Evolutionary conservation across 192 early-diverging fungal species (phyloP), one percentile per base, ranked within the genome.

Genomic region (Podila epigama): DNA sequence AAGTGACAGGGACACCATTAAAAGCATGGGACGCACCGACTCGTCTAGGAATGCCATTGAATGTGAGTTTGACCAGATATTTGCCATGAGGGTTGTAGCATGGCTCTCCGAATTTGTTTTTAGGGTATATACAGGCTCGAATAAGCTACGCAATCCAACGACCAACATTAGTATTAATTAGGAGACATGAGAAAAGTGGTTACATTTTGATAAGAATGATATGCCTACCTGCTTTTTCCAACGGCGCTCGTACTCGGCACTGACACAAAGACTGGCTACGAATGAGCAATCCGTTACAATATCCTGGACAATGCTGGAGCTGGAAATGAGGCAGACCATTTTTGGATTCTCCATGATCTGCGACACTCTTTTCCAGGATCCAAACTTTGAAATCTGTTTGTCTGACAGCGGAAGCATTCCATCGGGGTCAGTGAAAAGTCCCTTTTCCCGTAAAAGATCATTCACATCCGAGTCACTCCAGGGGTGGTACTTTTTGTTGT

Each of bases 241-340:
- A 51, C 84, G 83, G 11, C 79, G 70, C 68, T 97, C 94, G 65
- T 95, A 94, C 33, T 89, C 90, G 2, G 93, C 90, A 34, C 91
- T 84, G 15, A 96, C 94, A 67, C 93, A 94, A 32, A 98, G 70
- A 31, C 94, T 95, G 5, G 96, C 94, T 6, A 98, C 96, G 81
- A 98, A 96, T 12, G 95, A 96, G 75, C 96, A 98, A 82, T 98
- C 96, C 3, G 93, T 95, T 2, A 97, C 96, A 16, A 94, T 89
- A 70, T 97, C 95, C 84, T 96, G 88, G 50, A 90, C 82, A 39
- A 92, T 91, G 58, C 84, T 89, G 2, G 75, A 77, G 69, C 89
- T 88, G 9, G 92, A 93, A 33, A 90, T 83, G 31, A 86, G 61
- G 22, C 80, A 78, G 61, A 96, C 89, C 70, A 98, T 87, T 40